Percentiles rank a stretch among this genome's conserved stretches.
phyloP scores from a whole-genome alignment of 331 rosid species.

The Rhamnella rubrinervis region DNA sequence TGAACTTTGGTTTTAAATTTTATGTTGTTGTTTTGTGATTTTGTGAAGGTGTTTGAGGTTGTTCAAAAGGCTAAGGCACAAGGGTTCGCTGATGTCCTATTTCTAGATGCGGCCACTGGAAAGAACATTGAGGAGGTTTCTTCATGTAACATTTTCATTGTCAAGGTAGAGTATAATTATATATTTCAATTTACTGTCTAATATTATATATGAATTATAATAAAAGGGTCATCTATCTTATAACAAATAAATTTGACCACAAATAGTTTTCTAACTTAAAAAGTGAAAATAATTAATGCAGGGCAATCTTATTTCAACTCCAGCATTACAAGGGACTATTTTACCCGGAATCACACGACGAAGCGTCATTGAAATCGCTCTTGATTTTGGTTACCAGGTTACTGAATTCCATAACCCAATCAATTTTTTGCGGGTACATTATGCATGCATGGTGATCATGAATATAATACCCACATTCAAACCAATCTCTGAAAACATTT shows the following conservation, averaged over 20 bases:
- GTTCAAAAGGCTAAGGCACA: background rate
- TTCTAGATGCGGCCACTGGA: constrained; percentile 2
- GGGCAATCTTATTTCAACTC: constrained; percentile 12
- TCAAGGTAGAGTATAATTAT: background rate
- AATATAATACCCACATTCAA: too few species aligned
- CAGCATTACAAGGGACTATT: constrained; percentile 10
- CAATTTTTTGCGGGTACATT: too few species aligned
- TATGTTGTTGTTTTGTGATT: background rate
- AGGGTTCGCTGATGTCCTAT: constrained; percentile 3
- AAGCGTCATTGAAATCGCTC: background rate
- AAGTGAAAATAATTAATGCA: background rate
- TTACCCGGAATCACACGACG: background rate
- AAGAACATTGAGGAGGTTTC: constrained; percentile 9
- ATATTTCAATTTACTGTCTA: too few species aligned
- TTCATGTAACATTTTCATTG: constrained; percentile 7
- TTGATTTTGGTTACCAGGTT: constrained; percentile 9
- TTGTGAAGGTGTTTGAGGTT: background rate
- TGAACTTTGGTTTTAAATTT: too few species aligned
- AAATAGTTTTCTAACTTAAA: too few species aligned
- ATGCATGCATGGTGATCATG: too few species aligned
- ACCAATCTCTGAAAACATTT: too few species aligned
- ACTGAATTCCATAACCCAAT: too few species aligned
- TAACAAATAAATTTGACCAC: too few species aligned
- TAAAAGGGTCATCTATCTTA: too few species aligned
- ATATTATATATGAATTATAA: too few species aligned